These are phyloP conservation scores for Penicillium psychrofluorescens DNA, from an alignment of 495 filamentous ascomycete species.

Conservation along the genomic window DNA sequence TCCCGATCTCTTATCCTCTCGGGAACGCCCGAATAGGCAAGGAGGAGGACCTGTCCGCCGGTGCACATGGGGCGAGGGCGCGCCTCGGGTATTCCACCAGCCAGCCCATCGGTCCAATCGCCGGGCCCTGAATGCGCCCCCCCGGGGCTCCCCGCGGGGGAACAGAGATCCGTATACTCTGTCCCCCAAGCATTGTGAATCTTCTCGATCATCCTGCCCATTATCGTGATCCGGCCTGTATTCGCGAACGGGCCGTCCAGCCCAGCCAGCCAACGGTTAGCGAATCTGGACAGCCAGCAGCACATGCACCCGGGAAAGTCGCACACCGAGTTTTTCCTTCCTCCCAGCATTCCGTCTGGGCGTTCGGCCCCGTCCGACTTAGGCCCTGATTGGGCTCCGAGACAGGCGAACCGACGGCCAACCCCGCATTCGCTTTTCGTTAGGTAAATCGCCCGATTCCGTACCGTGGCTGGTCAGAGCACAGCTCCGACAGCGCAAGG, in stretches of 20 bases:
- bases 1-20: neutral
- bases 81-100: conserved; percentile 12
- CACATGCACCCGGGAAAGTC: conserved; percentile 6
- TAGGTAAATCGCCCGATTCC: conserved; percentile 15
- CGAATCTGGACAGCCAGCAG: neutral
- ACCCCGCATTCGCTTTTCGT: conserved; percentile 23
- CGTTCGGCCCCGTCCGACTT: conserved; percentile 18
- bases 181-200: neutral
- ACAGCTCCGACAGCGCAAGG: no score
- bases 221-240: no score
- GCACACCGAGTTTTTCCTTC: conserved; percentile 14
- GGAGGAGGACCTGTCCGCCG: conserved; percentile 4
- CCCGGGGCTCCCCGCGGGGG: conserved; percentile 15
- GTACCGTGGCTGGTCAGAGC: no score
- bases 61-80: neutral
- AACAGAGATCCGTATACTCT: conserved; percentile 12
- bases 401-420: conserved; percentile 24
- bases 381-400: conserved; percentile 28
- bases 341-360: conserved; percentile 6
- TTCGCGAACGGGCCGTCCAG: no score
- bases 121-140: neutral
- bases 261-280: no score
- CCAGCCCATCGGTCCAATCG: no score
- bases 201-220: no score
- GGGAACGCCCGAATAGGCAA: conserved; percentile 21